Evolutionary conservation across 192 early-diverging fungal genomes (phyloP), one percentile per base, ranked within the genome.

Genomic region (Mortierella hygrophila): DNA sequence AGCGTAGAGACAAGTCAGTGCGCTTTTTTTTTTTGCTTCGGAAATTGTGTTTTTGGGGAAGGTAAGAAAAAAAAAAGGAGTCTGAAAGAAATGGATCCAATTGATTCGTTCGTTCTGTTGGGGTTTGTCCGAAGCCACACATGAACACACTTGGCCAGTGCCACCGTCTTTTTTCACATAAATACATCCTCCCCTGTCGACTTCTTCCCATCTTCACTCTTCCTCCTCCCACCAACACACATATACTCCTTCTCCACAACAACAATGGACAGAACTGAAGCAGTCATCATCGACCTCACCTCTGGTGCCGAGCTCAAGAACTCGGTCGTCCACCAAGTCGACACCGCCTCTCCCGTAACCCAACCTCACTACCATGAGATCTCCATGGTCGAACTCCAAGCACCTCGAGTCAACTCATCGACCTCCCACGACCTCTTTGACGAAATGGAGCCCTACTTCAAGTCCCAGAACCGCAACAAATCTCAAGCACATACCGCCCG

Each of bases 221-320:
- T 60, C n/a, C n/a, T 60, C 29, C 60, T 35, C 29, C 23, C 26
- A 11, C 3, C 29, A 65, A 29, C 60, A 65, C n/a, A 65, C 55
- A 57, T 23, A 57, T 40, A 40, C 41, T n/a, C 6, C 18, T 21
- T 41, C 21, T 18, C 37, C 38, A 40, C 38, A 38, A 21, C 6
- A 16, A 42, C 70, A 71, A 71, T 71, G 70, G n/a, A 38, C 70
- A 71, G 38, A 71, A 38, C 35, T 40, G 70, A 71, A 42, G 35
- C 70, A 21, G 38, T 71, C 20, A 71, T 71, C 41, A 71, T 71
- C 70, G 41, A 71, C 40, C 70, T 71, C 70, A 71, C 70, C 41
- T 38, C 70, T 18, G 38, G 70, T 41, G 38, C 21, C 20, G 38
- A 41, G 38, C 18, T 9, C 38, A 7, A 6, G 21, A 41, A 38